Percentiles rank a stretch among this genome's conserved stretches.
Conservation (phyloP, 2,329 filamentous ascomycete genomes). For the Sporothrix euskadiensis region DNA sequence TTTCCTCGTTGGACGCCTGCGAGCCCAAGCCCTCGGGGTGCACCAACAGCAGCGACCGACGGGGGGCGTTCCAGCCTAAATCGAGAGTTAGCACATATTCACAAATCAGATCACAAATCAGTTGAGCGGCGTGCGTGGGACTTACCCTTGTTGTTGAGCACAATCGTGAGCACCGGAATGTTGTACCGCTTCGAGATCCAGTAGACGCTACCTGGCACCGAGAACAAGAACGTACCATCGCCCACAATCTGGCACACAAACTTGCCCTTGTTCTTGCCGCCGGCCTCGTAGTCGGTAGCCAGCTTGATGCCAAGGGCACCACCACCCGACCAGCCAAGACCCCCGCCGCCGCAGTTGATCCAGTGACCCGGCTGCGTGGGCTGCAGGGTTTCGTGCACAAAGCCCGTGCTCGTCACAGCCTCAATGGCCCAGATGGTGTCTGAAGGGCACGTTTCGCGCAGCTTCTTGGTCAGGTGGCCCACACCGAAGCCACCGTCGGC, state of each 20-base stretch:
- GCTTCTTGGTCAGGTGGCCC: conserved; percentile 44
- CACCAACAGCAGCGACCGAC: conserved; percentile 57
- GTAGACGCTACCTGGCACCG: conserved; percentile 50
- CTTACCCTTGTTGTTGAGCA: conserved; percentile 54
- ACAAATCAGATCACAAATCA: neutral
- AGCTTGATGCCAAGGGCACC: conserved; percentile 54
- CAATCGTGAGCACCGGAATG: conserved; percentile 51
- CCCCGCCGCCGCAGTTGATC: conserved; percentile 57
- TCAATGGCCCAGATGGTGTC: conserved; percentile 72
- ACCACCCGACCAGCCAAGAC: conserved; percentile 56
- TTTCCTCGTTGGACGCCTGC: conserved; percentile 59
- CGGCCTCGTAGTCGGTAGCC: conserved; percentile 45
- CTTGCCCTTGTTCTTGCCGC: conserved; percentile 44
- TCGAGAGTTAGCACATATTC: neutral
- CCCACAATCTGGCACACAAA: conserved; percentile 53
- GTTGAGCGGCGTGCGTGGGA: neutral
- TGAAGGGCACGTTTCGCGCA: conserved; percentile 42
- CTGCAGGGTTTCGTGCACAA: conserved; percentile 68
- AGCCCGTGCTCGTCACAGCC: conserved; percentile 67
- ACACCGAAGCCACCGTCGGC: conserved; percentile 63
- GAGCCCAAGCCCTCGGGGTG: conserved; percentile 59
- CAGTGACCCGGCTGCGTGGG: conserved; percentile 55
- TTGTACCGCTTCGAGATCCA: conserved; percentile 52
- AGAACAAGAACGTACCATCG: conserved; percentile 53
- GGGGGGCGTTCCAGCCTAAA: conserved; percentile 60